These are phyloP conservation scores for Chiua virens DNA, from an alignment of 768 basidiomycete genomes.

Conservation along the genomic window DNA sequence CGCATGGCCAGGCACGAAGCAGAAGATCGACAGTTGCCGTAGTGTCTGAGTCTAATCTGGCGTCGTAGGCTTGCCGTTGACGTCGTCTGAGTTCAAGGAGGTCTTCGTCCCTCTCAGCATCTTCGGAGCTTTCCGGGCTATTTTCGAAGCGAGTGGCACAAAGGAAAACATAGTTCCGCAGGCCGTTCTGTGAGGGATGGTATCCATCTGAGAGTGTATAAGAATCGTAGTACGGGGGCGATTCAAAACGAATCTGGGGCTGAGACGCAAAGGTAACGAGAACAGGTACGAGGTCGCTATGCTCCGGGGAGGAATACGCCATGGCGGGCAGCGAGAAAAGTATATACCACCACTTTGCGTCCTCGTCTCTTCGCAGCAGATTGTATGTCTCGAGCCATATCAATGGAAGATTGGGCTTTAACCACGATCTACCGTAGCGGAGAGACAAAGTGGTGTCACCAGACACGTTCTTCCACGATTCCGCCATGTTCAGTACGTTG, in stretches of 20 bases:
- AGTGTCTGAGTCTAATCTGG: conserved; percentile 7
- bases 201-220: conserved; percentile 14
- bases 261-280: conserved; percentile 33
- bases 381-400: conserved; percentile 32
- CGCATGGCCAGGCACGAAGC: conserved; percentile 18
- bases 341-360: conserved; percentile 18
- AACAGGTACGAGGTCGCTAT: conserved; percentile 20
- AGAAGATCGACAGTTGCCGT: not conserved
- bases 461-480: conserved; percentile 7
- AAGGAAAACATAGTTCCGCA: not conserved
- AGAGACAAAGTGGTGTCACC: conserved; percentile 5
- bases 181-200: not conserved
- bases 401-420: conserved; percentile 16
- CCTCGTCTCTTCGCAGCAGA: conserved; percentile 16
- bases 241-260: conserved; percentile 1
- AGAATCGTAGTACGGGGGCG: conserved; percentile 16
- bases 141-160: not conserved
- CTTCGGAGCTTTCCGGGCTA: conserved; percentile 13
- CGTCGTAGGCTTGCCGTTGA: conserved; percentile 4
- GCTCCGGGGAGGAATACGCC: conserved; percentile 23
- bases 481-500: conserved; percentile 3
- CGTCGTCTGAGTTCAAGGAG: not conserved
- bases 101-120: not conserved
- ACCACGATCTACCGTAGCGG: conserved; percentile 31
- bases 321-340: conserved; percentile 35